Evolutionary conservation across 768 basidiomycete species (phyloP).

Genomic region (Lactarius sanguifluus): DNA sequence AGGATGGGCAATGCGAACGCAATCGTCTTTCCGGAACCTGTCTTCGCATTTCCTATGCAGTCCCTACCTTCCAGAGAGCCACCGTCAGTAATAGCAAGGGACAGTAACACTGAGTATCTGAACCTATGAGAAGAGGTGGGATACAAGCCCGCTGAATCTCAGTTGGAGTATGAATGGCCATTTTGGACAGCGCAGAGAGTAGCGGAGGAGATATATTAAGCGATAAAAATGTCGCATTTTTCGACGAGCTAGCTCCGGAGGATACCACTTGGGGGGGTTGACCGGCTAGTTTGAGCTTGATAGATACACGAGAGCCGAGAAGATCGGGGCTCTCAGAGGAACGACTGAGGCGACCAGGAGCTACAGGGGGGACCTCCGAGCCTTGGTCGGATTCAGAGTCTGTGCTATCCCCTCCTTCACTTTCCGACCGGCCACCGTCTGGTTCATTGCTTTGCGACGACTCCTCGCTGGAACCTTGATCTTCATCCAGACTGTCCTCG

Average conservation of each 20-base stretch:
- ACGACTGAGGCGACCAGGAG: neutral
- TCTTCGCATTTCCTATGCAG: slow-evolving; percentile 97
- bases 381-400: slow-evolving; percentile 2
- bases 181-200: slow-evolving; percentile 62
- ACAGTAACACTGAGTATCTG: slow-evolving; percentile 30
- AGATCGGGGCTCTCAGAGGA: slow-evolving; percentile 1
- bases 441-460: slow-evolving; percentile 3
- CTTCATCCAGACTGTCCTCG: slow-evolving; percentile 23
- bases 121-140: slow-evolving; percentile 78
- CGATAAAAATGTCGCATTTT: slow-evolving; percentile 47
- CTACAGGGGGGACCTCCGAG: neutral
- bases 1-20: slow-evolving; percentile 96
- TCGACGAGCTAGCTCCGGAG: slow-evolving; percentile 15
- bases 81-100: slow-evolving; percentile 26
- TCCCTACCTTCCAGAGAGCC: slow-evolving; percentile 65
- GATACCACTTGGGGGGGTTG: slow-evolving; percentile 17
- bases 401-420: slow-evolving; percentile 13
- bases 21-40: slow-evolving; percentile 96
- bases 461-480: slow-evolving; percentile 1
- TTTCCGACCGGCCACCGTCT: neutral
- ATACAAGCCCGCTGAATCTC: slow-evolving; percentile 90
- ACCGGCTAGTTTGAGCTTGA: slow-evolving; percentile 25
- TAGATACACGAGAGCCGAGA: slow-evolving; percentile 31
- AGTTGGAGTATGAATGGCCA: slow-evolving; percentile 87
- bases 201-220: slow-evolving; percentile 63